These are phyloP conservation scores for Alternaria gaisen DNA, from an alignment of 2,329 filamentous ascomycete species.

Conservation along the genomic window DNA sequence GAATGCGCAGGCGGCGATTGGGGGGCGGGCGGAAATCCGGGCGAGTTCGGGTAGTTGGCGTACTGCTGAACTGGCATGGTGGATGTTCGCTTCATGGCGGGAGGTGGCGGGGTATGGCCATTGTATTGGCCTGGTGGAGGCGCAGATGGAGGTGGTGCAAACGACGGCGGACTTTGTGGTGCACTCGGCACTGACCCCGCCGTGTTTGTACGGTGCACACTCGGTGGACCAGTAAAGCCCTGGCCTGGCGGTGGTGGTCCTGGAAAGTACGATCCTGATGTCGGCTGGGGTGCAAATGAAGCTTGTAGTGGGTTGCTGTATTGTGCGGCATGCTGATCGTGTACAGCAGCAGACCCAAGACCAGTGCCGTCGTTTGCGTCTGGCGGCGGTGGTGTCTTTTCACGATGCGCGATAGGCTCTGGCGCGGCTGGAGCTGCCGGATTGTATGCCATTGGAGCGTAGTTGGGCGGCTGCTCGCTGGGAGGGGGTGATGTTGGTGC, in stretches of 20 bases:
- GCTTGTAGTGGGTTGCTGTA: conserved; percentile 45
- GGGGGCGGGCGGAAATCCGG: conserved; percentile 42
- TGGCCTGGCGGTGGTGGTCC: conserved; percentile 51
- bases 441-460: conserved; percentile 77
- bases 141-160: conserved; percentile 51
- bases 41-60: conserved; percentile 49
- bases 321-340: conserved; percentile 49
- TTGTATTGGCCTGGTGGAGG: conserved; percentile 38
- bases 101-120: conserved; percentile 34
- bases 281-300: conserved; percentile 46
- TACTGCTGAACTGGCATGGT: conserved; percentile 49
- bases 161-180: conserved; percentile 47
- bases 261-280: conserved; percentile 52
- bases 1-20: conserved; percentile 40
- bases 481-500: conserved; percentile 42
- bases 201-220: conserved; percentile 48
- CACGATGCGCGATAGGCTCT: conserved; percentile 74
- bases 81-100: conserved; percentile 41
- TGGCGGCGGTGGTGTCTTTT: conserved; percentile 80
- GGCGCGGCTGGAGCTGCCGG: conserved; percentile 79
- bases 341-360: conserved; percentile 49
- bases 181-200: conserved; percentile 48
- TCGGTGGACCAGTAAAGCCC: conserved; percentile 44
- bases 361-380: conserved; percentile 66
- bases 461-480: conserved; percentile 54